These are phyloP conservation scores for Periconia macrospinosa DNA, from an alignment of 2,329 filamentous ascomycete species.

Conservation along the genomic window DNA sequence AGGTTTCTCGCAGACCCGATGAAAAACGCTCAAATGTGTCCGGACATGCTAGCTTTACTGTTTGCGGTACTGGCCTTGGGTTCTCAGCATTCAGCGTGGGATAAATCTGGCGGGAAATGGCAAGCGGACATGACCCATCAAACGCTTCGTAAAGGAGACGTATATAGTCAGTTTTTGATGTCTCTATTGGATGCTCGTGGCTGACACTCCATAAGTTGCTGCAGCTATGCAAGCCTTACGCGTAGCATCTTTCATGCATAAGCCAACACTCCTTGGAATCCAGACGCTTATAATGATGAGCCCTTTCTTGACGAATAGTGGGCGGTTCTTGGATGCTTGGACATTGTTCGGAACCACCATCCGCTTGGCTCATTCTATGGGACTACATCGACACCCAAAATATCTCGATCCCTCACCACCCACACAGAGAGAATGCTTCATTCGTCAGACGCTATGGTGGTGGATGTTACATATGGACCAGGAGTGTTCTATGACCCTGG, in stretches of 20 bases:
- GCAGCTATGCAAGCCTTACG: slow-evolving; percentile 56
- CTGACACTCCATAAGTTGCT: slow-evolving; percentile 40
- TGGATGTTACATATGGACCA: slow-evolving; percentile 58
- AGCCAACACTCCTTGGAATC: slow-evolving; percentile 50
- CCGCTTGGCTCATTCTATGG: slow-evolving; percentile 53
- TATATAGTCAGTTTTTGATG: slow-evolving; percentile 47
- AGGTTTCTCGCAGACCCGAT: slow-evolving; percentile 47
- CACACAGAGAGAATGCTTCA: slow-evolving; percentile 43
- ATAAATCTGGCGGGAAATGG: slow-evolving; percentile 46
- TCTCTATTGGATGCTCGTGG: neutral
- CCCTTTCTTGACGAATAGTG: slow-evolving; percentile 53
- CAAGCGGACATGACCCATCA: slow-evolving; percentile 38
- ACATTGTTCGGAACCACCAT: slow-evolving; percentile 54
- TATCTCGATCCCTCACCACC: slow-evolving; percentile 48
- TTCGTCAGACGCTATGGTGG: slow-evolving; percentile 54
- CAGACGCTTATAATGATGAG: slow-evolving; percentile 53
- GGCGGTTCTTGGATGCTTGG: slow-evolving; percentile 54
- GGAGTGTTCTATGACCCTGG: slow-evolving; percentile 54
- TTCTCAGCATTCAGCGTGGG: slow-evolving; percentile 50
- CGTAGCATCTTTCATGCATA: slow-evolving; percentile 52
- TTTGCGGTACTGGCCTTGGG: slow-evolving; percentile 53
- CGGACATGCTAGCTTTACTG: slow-evolving; percentile 53
- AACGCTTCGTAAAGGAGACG: slow-evolving; percentile 43
- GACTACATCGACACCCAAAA: slow-evolving; percentile 53
- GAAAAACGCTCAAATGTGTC: slow-evolving; percentile 47